phyloP scores from a whole-genome alignment of 805 yeast genomes.

The Priceomyces fermenticarens region DNA sequence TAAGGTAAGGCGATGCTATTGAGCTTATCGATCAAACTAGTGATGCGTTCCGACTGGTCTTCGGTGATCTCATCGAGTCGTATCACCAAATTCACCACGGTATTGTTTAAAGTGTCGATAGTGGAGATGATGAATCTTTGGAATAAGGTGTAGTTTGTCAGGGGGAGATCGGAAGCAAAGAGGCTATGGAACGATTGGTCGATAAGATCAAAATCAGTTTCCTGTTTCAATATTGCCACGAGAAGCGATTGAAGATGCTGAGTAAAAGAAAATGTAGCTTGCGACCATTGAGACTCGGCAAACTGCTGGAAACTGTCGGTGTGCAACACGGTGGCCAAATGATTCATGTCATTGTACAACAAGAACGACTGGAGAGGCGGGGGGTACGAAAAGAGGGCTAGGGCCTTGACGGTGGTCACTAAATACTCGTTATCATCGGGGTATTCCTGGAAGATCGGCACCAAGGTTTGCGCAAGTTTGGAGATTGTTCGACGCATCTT shows the following conservation, averaged over 20 bases:
- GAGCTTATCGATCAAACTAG: constrained; percentile 22
- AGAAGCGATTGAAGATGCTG: constrained; percentile 15
- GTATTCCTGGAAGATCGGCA: constrained; percentile 21
- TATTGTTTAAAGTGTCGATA: constrained; percentile 27
- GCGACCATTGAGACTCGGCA: constrained; percentile 18
- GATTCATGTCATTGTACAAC: constrained; percentile 33
- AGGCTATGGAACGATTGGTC: constrained; percentile 21
- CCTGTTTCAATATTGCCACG: constrained; percentile 11
- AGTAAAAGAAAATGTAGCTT: constrained; percentile 15
- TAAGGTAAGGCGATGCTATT: constrained; percentile 20
- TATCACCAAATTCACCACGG: constrained; percentile 24
- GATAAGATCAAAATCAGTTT: constrained; percentile 12
- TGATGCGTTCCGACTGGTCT: constrained; percentile 28
- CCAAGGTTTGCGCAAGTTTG: constrained; percentile 19
- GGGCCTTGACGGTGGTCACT: constrained; percentile 26
- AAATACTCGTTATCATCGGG: constrained; percentile 15
- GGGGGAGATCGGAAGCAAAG: constrained; percentile 17
- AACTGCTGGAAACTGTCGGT: constrained; percentile 12
- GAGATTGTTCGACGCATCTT: too few species aligned
- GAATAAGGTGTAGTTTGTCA: constrained; percentile 26
- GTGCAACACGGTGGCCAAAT: constrained; percentile 14
- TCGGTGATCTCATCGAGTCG: constrained; percentile 32
- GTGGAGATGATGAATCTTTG: constrained; percentile 21
- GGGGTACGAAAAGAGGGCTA: constrained; percentile 33
- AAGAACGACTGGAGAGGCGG: constrained; percentile 27